phyloP scores from a whole-genome alignment of 2,329 filamentous ascomycete species.

The Colletotrichum musae region DNA sequence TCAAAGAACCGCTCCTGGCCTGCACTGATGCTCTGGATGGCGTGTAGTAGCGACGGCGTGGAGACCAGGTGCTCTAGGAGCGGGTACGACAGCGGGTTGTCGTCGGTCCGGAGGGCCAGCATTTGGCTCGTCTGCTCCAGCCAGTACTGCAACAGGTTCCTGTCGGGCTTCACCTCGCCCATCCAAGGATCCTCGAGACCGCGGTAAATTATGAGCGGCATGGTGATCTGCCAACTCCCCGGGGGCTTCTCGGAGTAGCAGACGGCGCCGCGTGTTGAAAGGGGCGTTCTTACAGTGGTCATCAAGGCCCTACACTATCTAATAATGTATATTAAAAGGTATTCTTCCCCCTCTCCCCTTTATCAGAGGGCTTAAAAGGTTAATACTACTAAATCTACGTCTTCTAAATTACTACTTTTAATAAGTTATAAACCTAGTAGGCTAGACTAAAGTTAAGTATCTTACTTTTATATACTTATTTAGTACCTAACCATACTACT shows the following conservation, averaged over 20 bases:
- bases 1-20: background rate
- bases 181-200: background rate
- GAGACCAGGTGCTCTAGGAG: background rate
- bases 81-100: background rate
- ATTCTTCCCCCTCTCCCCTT: too few relatives aligned
- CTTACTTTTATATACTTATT: too few relatives aligned
- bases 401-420: too few relatives aligned
- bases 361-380: too few relatives aligned
- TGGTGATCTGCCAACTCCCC: background rate
- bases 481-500: too few relatives aligned
- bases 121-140: slow-evolving; percentile 2
- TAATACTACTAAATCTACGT: too few relatives aligned
- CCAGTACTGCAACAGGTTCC: background rate
- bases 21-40: background rate
- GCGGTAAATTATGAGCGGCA: background rate
- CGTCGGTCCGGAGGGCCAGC: background rate
- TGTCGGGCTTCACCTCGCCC: background rate
- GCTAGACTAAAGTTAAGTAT: too few relatives aligned
- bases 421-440: too few relatives aligned
- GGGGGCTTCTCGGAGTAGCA: background rate
- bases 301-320: too few relatives aligned
- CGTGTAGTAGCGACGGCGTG: background rate
- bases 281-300: too few relatives aligned
- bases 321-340: too few relatives aligned
- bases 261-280: background rate